Conservation (phyloP, 2,329 filamentous ascomycete species). For the Xylaria sp. region DNA sequence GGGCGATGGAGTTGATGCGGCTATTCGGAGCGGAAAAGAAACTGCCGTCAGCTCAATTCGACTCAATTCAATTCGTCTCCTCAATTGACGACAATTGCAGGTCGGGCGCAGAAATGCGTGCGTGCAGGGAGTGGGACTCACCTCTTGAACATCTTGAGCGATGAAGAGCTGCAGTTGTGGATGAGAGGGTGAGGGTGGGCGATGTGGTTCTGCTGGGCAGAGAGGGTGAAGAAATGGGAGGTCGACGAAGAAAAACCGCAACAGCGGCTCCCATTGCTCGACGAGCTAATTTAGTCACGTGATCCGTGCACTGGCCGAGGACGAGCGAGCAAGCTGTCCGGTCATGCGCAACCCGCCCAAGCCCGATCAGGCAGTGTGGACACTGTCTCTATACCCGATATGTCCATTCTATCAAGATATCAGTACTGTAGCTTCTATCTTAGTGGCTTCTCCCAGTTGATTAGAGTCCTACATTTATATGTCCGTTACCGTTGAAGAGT, state of each 20-base stretch:
- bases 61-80: constrained; percentile 55
- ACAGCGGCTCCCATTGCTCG: constrained; percentile 34
- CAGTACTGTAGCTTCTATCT: neutral
- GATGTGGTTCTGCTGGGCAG: constrained; percentile 54
- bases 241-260: constrained; percentile 45
- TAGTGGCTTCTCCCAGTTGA: neutral
- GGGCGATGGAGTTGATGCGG: constrained; percentile 74
- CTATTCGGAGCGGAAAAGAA: constrained; percentile 56
- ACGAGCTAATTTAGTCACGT: constrained; percentile 42
- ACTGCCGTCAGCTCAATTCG: constrained; percentile 61
- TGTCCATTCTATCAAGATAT: constrained; percentile 3
- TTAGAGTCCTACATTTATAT: constrained; percentile 3
- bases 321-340: constrained; percentile 18
- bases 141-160: constrained; percentile 86
- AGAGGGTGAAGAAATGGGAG: constrained; percentile 45
- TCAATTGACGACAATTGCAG: constrained; percentile 56
- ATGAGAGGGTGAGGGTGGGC: constrained; percentile 67
- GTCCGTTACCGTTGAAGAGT: constrained; percentile 10
- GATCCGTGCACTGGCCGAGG: constrained; percentile 27
- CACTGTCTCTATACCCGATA: constrained; percentile 23
- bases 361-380: constrained; percentile 20
- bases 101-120: constrained; percentile 44
- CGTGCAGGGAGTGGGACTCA: constrained; percentile 60
- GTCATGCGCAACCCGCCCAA: constrained; percentile 22
- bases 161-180: constrained; percentile 73